Conservation (phyloP, 768 basidiomycete genomes). For the Trametes cubensis region DNA sequence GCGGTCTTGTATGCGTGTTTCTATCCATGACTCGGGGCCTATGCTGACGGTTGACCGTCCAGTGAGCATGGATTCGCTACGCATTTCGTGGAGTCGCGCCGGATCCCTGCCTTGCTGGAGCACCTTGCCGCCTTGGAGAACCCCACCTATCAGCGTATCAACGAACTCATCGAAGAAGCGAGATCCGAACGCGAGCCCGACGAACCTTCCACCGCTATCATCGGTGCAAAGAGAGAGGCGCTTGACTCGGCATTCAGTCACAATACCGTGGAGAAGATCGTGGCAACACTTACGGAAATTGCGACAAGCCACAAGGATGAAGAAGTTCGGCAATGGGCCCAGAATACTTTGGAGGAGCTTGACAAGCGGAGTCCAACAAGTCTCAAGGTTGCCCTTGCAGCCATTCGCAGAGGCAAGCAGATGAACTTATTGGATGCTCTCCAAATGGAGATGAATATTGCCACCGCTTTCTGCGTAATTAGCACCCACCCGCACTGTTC, state of each 20-base stretch:
- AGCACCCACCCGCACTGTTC: neutral
- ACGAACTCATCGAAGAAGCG: slow-evolving; percentile 71
- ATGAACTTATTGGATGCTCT: slow-evolving; percentile 67
- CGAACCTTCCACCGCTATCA: slow-evolving; percentile 55
- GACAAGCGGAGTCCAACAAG: slow-evolving; percentile 86
- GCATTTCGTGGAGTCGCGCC: slow-evolving; percentile 82
- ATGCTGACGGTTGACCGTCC: neutral
- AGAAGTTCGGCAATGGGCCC: slow-evolving; percentile 72
- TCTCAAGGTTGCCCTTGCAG: slow-evolving; percentile 83
- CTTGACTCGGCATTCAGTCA: slow-evolving; percentile 81
- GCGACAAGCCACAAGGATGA: slow-evolving; percentile 44
- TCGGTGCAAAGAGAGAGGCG: slow-evolving; percentile 68
- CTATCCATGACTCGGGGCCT: neutral
- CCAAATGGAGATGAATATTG: slow-evolving; percentile 86
- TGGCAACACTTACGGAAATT: slow-evolving; percentile 52
- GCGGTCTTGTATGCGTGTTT: slow-evolving; percentile 74
- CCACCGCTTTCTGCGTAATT: slow-evolving; percentile 80
- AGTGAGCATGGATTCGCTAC: slow-evolving; percentile 95
- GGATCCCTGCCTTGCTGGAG: slow-evolving; percentile 70
- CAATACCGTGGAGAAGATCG: slow-evolving; percentile 69
- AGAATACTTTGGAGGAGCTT: slow-evolving; percentile 62
- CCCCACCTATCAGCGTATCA: slow-evolving; percentile 52
- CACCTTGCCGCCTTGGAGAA: slow-evolving; percentile 63
- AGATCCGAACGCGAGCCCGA: slow-evolving; percentile 58
- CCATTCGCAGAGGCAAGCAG: slow-evolving; percentile 70